phyloP scores from a whole-genome alignment of 768 basidiomycete genomes.

The Cubamyces sp. region DNA sequence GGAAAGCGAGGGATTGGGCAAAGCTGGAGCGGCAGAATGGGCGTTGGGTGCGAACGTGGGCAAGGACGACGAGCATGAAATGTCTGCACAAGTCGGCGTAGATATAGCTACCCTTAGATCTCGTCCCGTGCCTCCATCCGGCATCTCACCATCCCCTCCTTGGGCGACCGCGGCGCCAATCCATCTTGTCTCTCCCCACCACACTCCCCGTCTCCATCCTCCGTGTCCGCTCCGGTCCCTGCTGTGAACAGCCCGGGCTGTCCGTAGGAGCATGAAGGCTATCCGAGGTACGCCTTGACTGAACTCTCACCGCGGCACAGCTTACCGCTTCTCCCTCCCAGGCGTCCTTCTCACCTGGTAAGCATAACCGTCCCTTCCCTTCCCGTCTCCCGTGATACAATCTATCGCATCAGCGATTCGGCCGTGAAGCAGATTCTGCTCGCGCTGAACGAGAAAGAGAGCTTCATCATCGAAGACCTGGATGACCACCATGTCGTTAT shows the following conservation, averaged over 20 bases:
- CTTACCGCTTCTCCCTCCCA: slow-evolving; percentile 31
- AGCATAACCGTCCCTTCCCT: slow-evolving; percentile 23
- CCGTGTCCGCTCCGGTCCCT: neutral
- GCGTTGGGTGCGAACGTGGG: slow-evolving; percentile 20
- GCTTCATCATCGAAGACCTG: slow-evolving; percentile 85
- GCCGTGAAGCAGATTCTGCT: slow-evolving; percentile 89
- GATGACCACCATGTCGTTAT: slow-evolving; percentile 85
- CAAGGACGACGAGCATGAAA: slow-evolving; percentile 14
- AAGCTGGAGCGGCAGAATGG: neutral
- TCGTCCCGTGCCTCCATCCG: slow-evolving; percentile 1
- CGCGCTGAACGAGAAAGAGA: slow-evolving; percentile 77
- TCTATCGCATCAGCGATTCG: slow-evolving; percentile 59
- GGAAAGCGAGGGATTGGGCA: neutral
- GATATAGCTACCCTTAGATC: slow-evolving; percentile 1
- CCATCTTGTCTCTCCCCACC: slow-evolving; percentile 17
- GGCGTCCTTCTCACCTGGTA: slow-evolving; percentile 74
- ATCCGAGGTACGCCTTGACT: slow-evolving; percentile 54
- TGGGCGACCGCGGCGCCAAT: slow-evolving; percentile 16
- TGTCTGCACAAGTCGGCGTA: neutral
- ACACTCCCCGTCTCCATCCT: slow-evolving; percentile 5
- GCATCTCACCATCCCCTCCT: slow-evolving; percentile 12
- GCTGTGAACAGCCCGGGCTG: slow-evolving; percentile 6
- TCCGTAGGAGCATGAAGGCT: slow-evolving; percentile 53
- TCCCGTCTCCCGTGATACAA: neutral
- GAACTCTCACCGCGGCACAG: slow-evolving; percentile 11